phyloP scores from a whole-genome alignment of 257 asterid species.

The Nicotiana noctiflora region DNA sequence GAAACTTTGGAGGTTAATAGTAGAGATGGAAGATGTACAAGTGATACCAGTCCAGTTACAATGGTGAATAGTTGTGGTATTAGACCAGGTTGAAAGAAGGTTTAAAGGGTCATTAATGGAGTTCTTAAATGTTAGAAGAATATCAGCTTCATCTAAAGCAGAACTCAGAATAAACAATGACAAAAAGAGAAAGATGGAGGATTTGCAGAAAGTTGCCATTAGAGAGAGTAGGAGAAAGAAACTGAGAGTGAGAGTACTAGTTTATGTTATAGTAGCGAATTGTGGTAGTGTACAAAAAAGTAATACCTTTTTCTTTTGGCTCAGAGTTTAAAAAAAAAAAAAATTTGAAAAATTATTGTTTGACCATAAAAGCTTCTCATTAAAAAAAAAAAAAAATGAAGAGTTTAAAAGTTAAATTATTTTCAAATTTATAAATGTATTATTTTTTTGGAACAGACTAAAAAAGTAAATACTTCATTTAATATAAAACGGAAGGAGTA shows the following conservation, averaged over 20 bases:
- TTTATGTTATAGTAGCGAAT: neutral
- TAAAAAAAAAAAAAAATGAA: too few species aligned
- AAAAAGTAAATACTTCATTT: too few species aligned
- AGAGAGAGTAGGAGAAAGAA: conserved; percentile 29
- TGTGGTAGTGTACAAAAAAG: neutral
- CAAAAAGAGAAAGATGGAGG: conserved; percentile 29
- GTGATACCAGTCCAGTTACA: conserved; percentile 87
- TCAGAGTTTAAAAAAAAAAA: too few species aligned
- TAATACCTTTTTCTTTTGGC: too few species aligned
- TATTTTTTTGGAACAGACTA: too few species aligned
- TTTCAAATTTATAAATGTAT: too few species aligned
- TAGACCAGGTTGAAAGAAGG: conserved; percentile 55
- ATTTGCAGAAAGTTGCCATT: conserved; percentile 44
- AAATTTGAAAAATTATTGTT: too few species aligned
- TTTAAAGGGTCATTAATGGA: conserved; percentile 59
- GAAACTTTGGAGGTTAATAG: conserved; percentile 49
- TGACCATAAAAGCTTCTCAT: too few species aligned
- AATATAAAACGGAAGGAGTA: too few species aligned
- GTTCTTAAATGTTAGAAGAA: conserved; percentile 60
- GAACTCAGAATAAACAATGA: conserved; percentile 22
- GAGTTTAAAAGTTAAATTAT: too few species aligned
- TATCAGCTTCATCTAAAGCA: conserved; percentile 50
- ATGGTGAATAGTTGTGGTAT: conserved; percentile 40
- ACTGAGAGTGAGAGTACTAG: conserved; percentile 8
- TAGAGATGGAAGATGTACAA: conserved; percentile 44